Evolutionary conservation across 2,329 filamentous ascomycete genomes (phyloP), one percentile per base, ranked within the genome.

Genomic region (Diplodia sapinea): DNA sequence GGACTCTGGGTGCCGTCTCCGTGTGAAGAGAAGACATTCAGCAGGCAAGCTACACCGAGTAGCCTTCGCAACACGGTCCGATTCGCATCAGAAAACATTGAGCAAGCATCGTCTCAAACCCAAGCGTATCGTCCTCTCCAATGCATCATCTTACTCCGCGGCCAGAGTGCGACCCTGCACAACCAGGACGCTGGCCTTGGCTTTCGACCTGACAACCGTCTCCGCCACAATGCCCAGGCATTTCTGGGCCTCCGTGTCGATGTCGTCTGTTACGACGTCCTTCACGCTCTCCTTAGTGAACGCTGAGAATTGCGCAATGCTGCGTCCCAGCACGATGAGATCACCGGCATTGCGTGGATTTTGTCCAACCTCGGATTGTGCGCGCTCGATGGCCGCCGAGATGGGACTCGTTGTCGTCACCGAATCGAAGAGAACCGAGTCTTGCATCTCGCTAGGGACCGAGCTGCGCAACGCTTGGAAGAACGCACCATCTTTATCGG

Each of bases 151-250:
- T 62, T 20, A 62, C 23, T 54, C 62, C 13, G 17, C 40, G 38
- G n/a, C 26, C 36, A 47, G 17, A 56, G 8, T 23, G 11, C 63
- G 40, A 38, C 63, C 89, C 78, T 92, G 88, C 33, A 94, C 83
- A 66, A 93, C 86, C 65, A 93, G 80, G 31, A 93, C 79, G 76
- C 90, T 92, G 0, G 89, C 87, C 70, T 84, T 85, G n/a, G 91
- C 78, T 13, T 84, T 85, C 54, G 82, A 82, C 63, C 83, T 83
- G 52, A 88, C 83, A n/a, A 90, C 78, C 67, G 84, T 82, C 75
- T 89, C 85, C 11, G 86, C 87, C 36, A 88, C 80, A n/a, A 82
- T 78, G 11, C 89, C 89, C 40, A 91, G 73, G 36, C 65, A 67
- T 31, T 86, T 87, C 74, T 79, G 83, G 62, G 78, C 79, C 23